Base-by-base conservation (phyloP, 495 filamentous ascomycete species). In the Penicillium diatomitis region DNA sequence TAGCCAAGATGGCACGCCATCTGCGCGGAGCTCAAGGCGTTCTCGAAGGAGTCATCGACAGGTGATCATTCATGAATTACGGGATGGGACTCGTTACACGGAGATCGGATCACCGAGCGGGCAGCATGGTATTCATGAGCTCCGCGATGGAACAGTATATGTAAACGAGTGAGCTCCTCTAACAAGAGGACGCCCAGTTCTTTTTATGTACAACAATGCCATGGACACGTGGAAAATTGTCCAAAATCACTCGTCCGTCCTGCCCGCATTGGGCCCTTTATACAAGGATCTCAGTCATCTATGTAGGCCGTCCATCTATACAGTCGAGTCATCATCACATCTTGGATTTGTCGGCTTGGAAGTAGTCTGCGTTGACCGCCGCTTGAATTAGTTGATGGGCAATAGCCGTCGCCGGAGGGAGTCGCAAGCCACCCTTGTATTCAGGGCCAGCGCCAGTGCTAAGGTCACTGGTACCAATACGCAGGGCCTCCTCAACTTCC, bases 361-460 rank as follows among this genome's bases (percentile, higher is more conserved):
- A 58, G 51, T 77, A 75, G 27, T 76, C 76, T 7, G 67, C 67
- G 20, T 57, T 68, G 3, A 82, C 70, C 6, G 79, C 81, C 33
- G 70, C 57, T 35, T 50, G 51, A 39, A 84, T 78, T 62, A 90
- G 64, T 58, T 86, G 83, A 52, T 91, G 84, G 20, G 87, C 87
- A 66, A 92, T 90, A 0, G 87, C 87, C 32, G 86, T 89, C 47
- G 73, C 63, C 9, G 87, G 85, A 10, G 87, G 87, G 52, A 92
- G 58, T 52, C 84, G 74, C 72, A 92, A 64, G 6, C 67, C 74
- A 2, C 85, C 85, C 52, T 81, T 83, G 58, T 92, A 91, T 12
- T 77, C 86, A 33, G 72, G 62, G 38, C 74, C 71, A 4, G 85
- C 66, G 4, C 66, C 63, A 32, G 86, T 83, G 11, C 86, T 83